Percentiles rank a stretch among this genome's conserved stretches.
Evolutionary conservation across 2,329 filamentous ascomycete genomes (phyloP).

Genomic region (Sarocladium brachiariae): DNA sequence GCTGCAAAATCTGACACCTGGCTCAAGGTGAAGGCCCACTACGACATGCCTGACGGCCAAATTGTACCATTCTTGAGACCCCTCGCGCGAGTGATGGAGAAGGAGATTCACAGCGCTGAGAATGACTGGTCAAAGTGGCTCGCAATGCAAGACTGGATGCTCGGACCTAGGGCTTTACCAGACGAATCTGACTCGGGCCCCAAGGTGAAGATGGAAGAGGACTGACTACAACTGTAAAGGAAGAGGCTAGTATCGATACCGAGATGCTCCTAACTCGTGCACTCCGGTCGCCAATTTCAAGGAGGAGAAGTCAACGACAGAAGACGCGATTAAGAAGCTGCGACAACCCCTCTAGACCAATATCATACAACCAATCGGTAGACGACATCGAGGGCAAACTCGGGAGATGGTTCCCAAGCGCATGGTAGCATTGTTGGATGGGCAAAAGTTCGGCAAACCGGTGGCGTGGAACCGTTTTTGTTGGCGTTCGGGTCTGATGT

Average conservation of each 20-base stretch:
- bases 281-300: too few relatives aligned
- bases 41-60: constrained; percentile 80
- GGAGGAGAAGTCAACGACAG: too few relatives aligned
- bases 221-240: too few relatives aligned
- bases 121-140: constrained; percentile 89
- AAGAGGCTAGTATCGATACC: too few relatives aligned
- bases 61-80: constrained; percentile 82
- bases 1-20: constrained; percentile 89
- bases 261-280: too few relatives aligned
- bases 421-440: too few relatives aligned
- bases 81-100: constrained; percentile 66
- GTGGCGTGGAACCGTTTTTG: too few relatives aligned
- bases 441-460: too few relatives aligned
- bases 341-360: not conserved
- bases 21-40: constrained; percentile 81
- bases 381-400: too few relatives aligned
- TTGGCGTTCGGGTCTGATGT: too few relatives aligned
- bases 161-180: constrained; percentile 68
- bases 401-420: too few relatives aligned
- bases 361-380: not conserved
- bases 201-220: constrained; percentile 24
- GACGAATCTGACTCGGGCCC: constrained; percentile 21
- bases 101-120: constrained; percentile 78
- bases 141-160: constrained; percentile 97
- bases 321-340: too few relatives aligned